phyloP scores from a whole-genome alignment of 2,329 filamentous ascomycete species.

The Claviceps paspali region DNA sequence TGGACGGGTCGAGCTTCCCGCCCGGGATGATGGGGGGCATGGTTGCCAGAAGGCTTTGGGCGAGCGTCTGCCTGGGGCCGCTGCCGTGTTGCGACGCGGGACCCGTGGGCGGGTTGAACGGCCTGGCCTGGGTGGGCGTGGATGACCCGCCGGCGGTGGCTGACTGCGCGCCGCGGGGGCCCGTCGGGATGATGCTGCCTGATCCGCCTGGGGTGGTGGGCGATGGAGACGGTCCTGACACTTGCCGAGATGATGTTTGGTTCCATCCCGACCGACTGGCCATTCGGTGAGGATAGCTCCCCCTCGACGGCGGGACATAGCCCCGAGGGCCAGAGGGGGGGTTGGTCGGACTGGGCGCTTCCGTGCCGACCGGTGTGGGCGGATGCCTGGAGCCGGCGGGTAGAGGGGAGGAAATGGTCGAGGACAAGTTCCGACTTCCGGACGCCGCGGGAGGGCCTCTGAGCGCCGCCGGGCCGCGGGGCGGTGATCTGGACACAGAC shows the following conservation, averaged over 20 bases:
- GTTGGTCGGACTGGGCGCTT: conserved; percentile 29
- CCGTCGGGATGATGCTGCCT: conserved; percentile 30
- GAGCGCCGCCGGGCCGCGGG: conserved; percentile 38
- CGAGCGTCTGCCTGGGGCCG: conserved; percentile 28
- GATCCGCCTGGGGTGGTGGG: conserved; percentile 26
- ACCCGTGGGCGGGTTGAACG: conserved; percentile 44
- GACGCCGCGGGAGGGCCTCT: conserved; percentile 33
- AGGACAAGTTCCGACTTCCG: conserved; percentile 23
- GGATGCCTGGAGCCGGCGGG: conserved; percentile 19
- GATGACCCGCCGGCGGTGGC: conserved; percentile 19
- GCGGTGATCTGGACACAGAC: conserved; percentile 28
- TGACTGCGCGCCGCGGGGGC: conserved; percentile 23
- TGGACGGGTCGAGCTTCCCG: conserved; percentile 35
- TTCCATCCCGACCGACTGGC: conserved; percentile 32
- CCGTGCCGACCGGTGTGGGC: conserved; percentile 22
- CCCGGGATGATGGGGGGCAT: conserved; percentile 37
- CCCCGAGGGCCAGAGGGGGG: conserved; percentile 40
- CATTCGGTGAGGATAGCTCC: conserved; percentile 29
- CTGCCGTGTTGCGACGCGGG: conserved; percentile 27
- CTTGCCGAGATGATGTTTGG: conserved; percentile 17
- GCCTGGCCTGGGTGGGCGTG: conserved; percentile 25
- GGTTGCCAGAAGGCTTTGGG: conserved; percentile 34
- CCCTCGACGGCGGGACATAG: conserved; percentile 30
- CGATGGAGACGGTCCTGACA: conserved; percentile 19
- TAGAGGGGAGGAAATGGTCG: conserved; percentile 20